Conservation (phyloP, 345 rosid species). For the Leavenworthia alabamica region DNA sequence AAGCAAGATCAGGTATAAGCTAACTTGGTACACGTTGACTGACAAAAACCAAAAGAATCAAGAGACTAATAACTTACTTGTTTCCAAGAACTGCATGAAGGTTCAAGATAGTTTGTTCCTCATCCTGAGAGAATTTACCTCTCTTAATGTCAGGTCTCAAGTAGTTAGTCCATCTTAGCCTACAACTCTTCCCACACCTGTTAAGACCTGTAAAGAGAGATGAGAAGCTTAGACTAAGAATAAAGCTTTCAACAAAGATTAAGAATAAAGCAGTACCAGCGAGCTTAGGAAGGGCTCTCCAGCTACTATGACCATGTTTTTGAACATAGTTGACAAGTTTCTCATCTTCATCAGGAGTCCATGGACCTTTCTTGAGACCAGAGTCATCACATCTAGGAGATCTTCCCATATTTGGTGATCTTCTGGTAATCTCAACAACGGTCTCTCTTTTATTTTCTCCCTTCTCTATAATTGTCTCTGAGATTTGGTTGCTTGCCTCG, state of each 20-base stretch:
- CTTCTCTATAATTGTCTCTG: neutral
- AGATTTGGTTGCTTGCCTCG: constrained; percentile 44
- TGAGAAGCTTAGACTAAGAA: neutral
- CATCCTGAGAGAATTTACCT: constrained; percentile 73
- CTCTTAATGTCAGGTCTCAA: constrained; percentile 81
- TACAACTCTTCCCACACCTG: constrained; percentile 81
- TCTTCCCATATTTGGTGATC: constrained; percentile 48
- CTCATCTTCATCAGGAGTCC: constrained; percentile 86
- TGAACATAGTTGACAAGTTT: constrained; percentile 55
- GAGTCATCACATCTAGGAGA: constrained; percentile 57
- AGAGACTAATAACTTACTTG: constrained; percentile 54
- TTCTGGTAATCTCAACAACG: constrained; percentile 13
- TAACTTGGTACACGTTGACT: constrained; percentile 15
- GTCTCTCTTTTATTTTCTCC: neutral
- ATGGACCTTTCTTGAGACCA: constrained; percentile 83
- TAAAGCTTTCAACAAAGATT: neutral
- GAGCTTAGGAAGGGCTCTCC: constrained; percentile 87
- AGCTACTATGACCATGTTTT: constrained; percentile 78
- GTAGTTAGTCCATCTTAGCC: constrained; percentile 82
- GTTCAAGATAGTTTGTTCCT: constrained; percentile 70
- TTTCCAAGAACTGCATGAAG: constrained; percentile 79
- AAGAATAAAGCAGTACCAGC: constrained; percentile 41
- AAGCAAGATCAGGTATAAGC: neutral
- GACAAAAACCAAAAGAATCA: neutral
- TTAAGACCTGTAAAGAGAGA: constrained; percentile 47